These are phyloP conservation scores for Aspergillus sp. DNA, from an alignment of 2,329 filamentous ascomycete genomes.

Conservation along the genomic window DNA sequence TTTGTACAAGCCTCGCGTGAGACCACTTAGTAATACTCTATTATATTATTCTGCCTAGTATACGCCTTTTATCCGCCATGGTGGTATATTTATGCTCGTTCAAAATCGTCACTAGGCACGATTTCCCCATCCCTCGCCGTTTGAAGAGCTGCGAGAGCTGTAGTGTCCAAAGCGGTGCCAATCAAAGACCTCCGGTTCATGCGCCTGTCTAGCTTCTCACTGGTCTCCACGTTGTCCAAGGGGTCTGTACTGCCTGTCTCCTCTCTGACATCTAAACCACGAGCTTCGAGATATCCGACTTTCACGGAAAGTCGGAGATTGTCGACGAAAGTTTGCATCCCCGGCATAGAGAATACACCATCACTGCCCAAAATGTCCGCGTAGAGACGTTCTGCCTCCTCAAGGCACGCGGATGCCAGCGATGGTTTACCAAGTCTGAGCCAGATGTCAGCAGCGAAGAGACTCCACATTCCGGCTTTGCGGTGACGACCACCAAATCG, in stretches of 20 bases:
- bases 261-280: constrained; percentile 34
- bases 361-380: constrained; percentile 42
- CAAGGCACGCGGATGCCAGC: constrained; percentile 75
- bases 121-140: constrained; percentile 34
- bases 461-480: constrained; percentile 87
- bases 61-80: constrained; percentile 15
- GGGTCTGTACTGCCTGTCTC: constrained; percentile 30
- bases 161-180: constrained; percentile 53
- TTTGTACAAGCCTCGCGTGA: not conserved
- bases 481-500: constrained; percentile 70
- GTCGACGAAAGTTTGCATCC: constrained; percentile 51
- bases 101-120: constrained; percentile 48
- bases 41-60: constrained; percentile 20
- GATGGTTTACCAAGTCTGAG: constrained; percentile 71
- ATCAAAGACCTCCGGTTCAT: constrained; percentile 59
- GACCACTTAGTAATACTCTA: constrained; percentile 18
- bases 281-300: constrained; percentile 45
- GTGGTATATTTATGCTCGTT: constrained; percentile 38
- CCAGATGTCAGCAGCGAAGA: constrained; percentile 83
- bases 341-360: constrained; percentile 48
- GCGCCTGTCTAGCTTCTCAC: constrained; percentile 56
- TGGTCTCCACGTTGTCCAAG: constrained; percentile 43
- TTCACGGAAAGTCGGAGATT: constrained; percentile 45
- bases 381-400: constrained; percentile 63
- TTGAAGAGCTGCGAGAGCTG: constrained; percentile 42